phyloP scores from a whole-genome alignment of 139 green algal species.

The Chlorella sorokiniana region DNA sequence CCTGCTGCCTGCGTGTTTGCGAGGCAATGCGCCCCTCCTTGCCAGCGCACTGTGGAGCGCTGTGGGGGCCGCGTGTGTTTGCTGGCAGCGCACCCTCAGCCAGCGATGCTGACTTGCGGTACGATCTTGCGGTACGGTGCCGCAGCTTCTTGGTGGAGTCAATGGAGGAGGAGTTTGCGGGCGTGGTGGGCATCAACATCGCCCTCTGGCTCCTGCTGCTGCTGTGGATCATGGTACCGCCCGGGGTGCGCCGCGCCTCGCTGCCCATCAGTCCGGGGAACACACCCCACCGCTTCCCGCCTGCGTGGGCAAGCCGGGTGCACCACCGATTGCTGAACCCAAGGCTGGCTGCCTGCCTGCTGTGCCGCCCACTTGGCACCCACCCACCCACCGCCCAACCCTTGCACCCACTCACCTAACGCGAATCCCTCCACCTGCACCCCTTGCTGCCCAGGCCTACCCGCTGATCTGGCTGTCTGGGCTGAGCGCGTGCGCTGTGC shows the following conservation, averaged over 20 bases:
- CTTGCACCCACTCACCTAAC: neutral
- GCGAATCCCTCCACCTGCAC: neutral
- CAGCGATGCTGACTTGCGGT: no score
- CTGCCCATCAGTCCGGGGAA: no score
- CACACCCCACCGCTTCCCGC: no score
- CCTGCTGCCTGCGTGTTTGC: no score
- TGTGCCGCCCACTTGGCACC: no score
- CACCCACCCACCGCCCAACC: neutral
- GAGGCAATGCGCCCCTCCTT: no score
- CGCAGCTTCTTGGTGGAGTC: slow-evolving; percentile 43
- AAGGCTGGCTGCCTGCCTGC: neutral
- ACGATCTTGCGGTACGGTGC: neutral
- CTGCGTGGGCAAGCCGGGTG: no score
- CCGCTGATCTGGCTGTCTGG: slow-evolving; percentile 14
- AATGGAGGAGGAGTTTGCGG: slow-evolving; percentile 45
- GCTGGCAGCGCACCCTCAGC: no score
- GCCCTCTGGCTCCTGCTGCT: slow-evolving; percentile 39
- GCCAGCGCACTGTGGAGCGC: no score
- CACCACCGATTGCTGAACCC: no score
- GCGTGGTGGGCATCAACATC: slow-evolving; percentile 35
- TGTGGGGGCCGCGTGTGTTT: no score
- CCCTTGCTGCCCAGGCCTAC: neutral
- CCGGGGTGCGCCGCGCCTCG: neutral
- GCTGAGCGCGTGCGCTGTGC: neutral
- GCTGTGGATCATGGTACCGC: slow-evolving; percentile 37